Base-by-base conservation (phyloP, 2,329 filamentous ascomycete species). In the Trichoderma sp. region DNA sequence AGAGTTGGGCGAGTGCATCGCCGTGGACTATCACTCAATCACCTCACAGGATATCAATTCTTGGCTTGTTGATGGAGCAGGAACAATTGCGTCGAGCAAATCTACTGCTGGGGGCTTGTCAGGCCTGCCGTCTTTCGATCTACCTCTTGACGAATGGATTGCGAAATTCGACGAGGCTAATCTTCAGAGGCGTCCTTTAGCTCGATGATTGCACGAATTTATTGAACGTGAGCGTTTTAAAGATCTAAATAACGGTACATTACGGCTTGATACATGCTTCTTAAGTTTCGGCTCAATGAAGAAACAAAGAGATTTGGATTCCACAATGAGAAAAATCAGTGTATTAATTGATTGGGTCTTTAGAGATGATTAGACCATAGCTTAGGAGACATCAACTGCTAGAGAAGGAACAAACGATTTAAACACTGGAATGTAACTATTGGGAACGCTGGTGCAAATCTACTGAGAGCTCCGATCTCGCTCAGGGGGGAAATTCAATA, bases 21-120 rank as follows among this genome's bases (percentile, higher is more conserved):
- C 68, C 39, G 56, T 64, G 39, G 73, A 74, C 32, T 71, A 73
- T 56, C 58, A 71, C 54, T 71, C 71, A 58, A 73, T 73, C 12
- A 64, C 52, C 29, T 35, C 29, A 67, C 71, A 73, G 35, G 54
- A 67, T 13, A 17, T 17, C 10, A 12, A 34, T 15, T 22, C 50
- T 35, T 66, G 61, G 58, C 37, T 53, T 15, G 27, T 19, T 8
- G 35, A 25, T 1, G 54, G n/a, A n/a, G 27, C 22, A n/a, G 66
- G 32, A 25, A 9, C 34, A 22, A 25, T 10, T 22, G n/a, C 19
- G 10, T 27, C 32, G 15, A 37, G 39, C 29, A 35, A 13, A 17
- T 10, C 65, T 15, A 34, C 10, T n/a, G 17, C n/a, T 6, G 19
- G 2, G 8, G 27, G 32, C 25, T 8, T 25, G 12, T 32, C n/a